Evolutionary conservation across 495 filamentous ascomycete species (phyloP), one percentile per base, ranked within the genome.

Genomic region (Diplogelasinospora grovesii): DNA sequence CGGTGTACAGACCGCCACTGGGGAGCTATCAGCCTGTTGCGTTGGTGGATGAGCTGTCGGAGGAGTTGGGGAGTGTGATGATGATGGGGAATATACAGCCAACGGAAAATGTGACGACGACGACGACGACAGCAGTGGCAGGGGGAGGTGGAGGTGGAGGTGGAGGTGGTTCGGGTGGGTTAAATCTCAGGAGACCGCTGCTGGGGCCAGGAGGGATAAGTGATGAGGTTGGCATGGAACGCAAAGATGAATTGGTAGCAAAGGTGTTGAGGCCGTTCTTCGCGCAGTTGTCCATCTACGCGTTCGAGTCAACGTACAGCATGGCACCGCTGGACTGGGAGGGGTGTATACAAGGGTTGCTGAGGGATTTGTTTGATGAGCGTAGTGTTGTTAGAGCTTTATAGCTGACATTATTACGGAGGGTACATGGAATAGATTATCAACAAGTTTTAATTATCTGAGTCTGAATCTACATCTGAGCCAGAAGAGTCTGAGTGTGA

Each of bases 271-370:
- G 82, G 48, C 92, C 93, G 0, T 97, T 95, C 68, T 87, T 97
- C 49, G 82, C 82, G 27, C 83, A 89, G 46, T 65, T 98, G 43
- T 95, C 88, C 52, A 94, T 97, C 36, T 85, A 80, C 55, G 82
- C 84, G 6, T 98, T 93, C 61, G 93, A 97, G 65, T 81, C 79
- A 19, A 93, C 85, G 29, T 98, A 97, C 56, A 76, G 79, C 15
- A 93, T 94, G 82, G 77, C 76, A 35, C 61, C 59, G 36, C 67
- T 82, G 22, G 89, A 93, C 63, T 55, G 73, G 53, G 75, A 77
- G 34, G 72, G 70, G n/a, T 90, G 83, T 53, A 72, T 72, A 41
- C 70, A 77, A 50, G 72, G 74, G 45, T 48, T 96, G 36, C 54
- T 95, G 60, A 76, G 63, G 48, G 89, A 97, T 72, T 50, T 96